Evolutionary conservation across 1,284 basidiomycete species (phyloP), one percentile per base, ranked within the genome.

Genomic region (Vanrija sp.): DNA sequence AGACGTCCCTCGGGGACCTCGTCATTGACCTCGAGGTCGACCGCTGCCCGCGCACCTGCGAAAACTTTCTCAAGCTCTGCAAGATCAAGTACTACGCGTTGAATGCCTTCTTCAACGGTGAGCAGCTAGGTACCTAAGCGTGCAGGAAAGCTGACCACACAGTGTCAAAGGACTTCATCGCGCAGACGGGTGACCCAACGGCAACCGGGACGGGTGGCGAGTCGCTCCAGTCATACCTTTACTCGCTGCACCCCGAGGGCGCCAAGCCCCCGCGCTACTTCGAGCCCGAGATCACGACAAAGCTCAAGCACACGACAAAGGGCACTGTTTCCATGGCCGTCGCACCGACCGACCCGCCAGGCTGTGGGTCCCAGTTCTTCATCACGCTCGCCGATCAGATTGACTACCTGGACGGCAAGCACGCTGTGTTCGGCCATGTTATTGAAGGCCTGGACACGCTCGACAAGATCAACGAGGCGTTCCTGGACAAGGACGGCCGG

Each of bases 281-380:
- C 70, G 87, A 91, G 0, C 92, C 96, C 70, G 80, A 91, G 61
- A 78, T 84, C 2, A 84, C 85, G 5, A 69, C 68, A 9, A 84
- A 82, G 56, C 80, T 96, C 56, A 96, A 96, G 75, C 95, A 98
- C 71, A 80, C 80, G 0, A 74, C 79, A n/a, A 85, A 84, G 64
- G 95, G 95, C 8, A 97, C 92, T 0, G 87, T 98, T 4, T 94
- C 90, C 0, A 97, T 96, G 93, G 93, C 93, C 6, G 85, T 96
- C 14, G 88, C 92, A 16, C 72, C 86, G 7, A 79, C 83, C 19
- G 74, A 73, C n/a, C 78, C 81, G 51, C 85, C 89, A 7, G 90
- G 92, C 6, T 93, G 90, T 62, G 95, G 90, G 4, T 89, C 87
- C 65, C 95, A 98, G 70, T 98, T 98, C 80, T 98, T 97, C 77